Percentiles rank a stretch among this genome's conserved stretches.
phyloP scores from a whole-genome alignment of 345 rosid species.

The Cardamine occulta region DNA sequence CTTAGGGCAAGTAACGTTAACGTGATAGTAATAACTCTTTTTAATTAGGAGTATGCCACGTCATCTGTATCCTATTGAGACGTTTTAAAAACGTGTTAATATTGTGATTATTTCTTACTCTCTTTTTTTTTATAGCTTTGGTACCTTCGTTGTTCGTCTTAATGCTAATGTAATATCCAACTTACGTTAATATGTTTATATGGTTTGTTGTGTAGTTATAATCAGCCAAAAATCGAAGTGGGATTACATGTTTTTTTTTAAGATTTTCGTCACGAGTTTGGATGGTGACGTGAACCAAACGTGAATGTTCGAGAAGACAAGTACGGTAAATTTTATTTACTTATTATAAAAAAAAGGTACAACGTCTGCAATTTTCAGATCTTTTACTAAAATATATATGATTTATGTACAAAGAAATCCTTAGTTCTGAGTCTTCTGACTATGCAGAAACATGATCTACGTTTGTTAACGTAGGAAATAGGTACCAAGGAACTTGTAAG shows the following conservation, averaged over 20 bases:
- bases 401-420: not conserved
- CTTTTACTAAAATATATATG: not conserved
- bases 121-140: not conserved
- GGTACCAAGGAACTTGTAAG: not conserved
- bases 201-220: constrained; percentile 13
- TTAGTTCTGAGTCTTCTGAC: not conserved
- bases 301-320: not conserved
- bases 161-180: not conserved
- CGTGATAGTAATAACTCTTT: constrained; percentile 24
- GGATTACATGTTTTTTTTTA: constrained; percentile 2
- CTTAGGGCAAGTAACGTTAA: constrained; percentile 1
- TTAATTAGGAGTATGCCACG: not conserved
- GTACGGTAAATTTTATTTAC: not conserved
- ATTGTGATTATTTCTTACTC: not conserved
- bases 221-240: not conserved
- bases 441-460: not conserved
- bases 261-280: constrained; percentile 1
- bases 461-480: not conserved
- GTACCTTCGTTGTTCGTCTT: not conserved
- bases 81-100: constrained; percentile 13
- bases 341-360: not conserved
- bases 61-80: constrained; percentile 6
- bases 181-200: not conserved
- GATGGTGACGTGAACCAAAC: not conserved
- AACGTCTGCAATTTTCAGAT: not conserved